phyloP scores from a whole-genome alignment of 2,329 filamentous ascomycete species.

The Fusarium sp. region DNA sequence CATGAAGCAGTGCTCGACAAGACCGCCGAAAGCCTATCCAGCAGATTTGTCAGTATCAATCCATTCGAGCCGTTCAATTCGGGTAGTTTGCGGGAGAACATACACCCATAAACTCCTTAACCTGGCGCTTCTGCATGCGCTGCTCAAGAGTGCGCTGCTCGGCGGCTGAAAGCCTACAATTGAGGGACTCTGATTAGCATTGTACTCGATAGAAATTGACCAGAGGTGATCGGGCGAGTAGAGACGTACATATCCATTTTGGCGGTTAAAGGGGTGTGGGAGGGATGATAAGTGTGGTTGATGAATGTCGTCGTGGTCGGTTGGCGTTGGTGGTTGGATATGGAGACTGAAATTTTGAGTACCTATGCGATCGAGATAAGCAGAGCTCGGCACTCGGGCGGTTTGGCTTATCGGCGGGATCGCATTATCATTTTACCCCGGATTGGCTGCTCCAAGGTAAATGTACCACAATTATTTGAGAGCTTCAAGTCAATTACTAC shows the following conservation, averaged over 20 bases:
- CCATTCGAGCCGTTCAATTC: no score
- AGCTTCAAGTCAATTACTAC: neutral
- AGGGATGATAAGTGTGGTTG: conserved; percentile 8
- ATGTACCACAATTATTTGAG: conserved; percentile 3
- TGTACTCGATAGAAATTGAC: neutral
- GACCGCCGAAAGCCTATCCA: conserved; percentile 55
- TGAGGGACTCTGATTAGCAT: conserved; percentile 32
- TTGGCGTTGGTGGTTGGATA: conserved; percentile 34
- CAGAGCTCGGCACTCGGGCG: conserved; percentile 29
- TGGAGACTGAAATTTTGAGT: conserved; percentile 51
- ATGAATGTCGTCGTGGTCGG: conserved; percentile 27
- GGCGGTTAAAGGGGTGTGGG: conserved; percentile 25
- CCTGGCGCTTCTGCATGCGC: conserved; percentile 97
- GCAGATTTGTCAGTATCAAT: neutral
- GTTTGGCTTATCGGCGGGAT: conserved; percentile 50
- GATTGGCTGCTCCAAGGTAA: conserved; percentile 18
- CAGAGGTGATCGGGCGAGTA: no score
- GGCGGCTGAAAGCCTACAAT: conserved; percentile 73
- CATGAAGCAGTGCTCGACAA: conserved; percentile 91
- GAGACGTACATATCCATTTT: conserved; percentile 52
- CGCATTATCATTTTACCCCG: conserved; percentile 53
- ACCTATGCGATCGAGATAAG: conserved; percentile 36
- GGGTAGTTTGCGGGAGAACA: conserved; percentile 55
- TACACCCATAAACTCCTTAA: conserved; percentile 99
- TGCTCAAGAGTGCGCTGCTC: conserved; percentile 95